phyloP scores from a whole-genome alignment of 768 basidiomycete genomes.

The Naganishia antarctica region DNA sequence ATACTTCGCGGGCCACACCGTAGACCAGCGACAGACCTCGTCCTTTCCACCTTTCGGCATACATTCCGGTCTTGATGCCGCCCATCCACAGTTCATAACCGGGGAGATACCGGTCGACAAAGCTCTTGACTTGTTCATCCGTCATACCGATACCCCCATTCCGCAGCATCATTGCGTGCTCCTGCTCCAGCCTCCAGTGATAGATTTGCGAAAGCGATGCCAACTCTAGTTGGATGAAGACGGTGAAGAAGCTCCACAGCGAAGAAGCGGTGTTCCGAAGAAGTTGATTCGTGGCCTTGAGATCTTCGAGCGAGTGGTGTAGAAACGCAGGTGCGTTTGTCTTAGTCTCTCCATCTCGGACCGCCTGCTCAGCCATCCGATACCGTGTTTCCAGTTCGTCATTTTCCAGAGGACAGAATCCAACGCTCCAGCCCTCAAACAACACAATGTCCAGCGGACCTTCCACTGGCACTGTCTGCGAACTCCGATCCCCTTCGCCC shows the following conservation, averaged over 20 bases:
- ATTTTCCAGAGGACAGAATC: conserved; percentile 64
- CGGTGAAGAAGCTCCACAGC: conserved; percentile 68
- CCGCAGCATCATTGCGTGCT: conserved; percentile 74
- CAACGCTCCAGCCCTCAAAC: conserved; percentile 93
- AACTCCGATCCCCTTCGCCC: conserved; percentile 77
- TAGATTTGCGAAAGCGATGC: conserved; percentile 59
- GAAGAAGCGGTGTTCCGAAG: conserved; percentile 58
- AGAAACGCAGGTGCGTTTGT: conserved; percentile 26
- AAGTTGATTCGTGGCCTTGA: conserved; percentile 62
- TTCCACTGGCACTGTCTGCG: conserved; percentile 53
- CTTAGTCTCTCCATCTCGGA: not conserved
- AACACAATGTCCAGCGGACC: conserved; percentile 72
- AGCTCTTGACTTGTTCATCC: conserved; percentile 67
- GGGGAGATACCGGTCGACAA: conserved; percentile 89
- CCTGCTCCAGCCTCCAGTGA: conserved; percentile 83
- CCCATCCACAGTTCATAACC: conserved; percentile 78
- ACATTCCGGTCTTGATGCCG: conserved; percentile 13
- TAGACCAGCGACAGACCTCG: conserved; percentile 11
- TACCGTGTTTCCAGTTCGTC: conserved; percentile 59
- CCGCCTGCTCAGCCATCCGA: conserved; percentile 23
- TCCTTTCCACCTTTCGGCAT: conserved; percentile 1
- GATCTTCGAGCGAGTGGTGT: conserved; percentile 51
- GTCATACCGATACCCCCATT: conserved; percentile 88
- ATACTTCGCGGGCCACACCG: not conserved
- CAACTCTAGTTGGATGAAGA: conserved; percentile 66